Evolutionary conservation across 2,329 filamentous ascomycete species (phyloP).

Genomic region (Diaporthe vaccinii): DNA sequence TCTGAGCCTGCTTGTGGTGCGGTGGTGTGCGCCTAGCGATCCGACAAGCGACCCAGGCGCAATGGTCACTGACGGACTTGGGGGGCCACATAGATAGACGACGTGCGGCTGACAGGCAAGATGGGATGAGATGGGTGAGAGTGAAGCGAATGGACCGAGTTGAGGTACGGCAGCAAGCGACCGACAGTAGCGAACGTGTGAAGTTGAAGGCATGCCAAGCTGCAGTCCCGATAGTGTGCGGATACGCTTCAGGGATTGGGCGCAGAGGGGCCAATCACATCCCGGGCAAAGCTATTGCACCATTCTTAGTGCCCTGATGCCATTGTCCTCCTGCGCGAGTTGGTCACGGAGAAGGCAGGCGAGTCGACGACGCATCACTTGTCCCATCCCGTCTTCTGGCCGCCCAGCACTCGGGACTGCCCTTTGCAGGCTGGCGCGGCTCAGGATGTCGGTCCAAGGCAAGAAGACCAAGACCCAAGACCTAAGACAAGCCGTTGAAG

Average conservation of each 20-base stretch:
- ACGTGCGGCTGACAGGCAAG: conserved; percentile 26
- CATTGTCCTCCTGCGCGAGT: conserved; percentile 23
- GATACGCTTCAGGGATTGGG: neutral
- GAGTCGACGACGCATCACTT: conserved; percentile 21
- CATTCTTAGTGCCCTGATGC: conserved; percentile 35
- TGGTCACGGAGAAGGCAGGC: conserved; percentile 1
- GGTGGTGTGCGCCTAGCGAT: conserved; percentile 18
- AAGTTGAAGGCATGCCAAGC: conserved; percentile 12
- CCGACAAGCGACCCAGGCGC: neutral
- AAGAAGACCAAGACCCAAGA: neutral
- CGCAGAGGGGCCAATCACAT: conserved; percentile 11
- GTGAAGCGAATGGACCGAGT: neutral
- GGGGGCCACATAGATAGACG: neutral
- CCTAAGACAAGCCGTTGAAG: neutral
- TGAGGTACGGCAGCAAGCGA: neutral
- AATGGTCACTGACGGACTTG: neutral
- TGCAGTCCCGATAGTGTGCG: conserved; percentile 31
- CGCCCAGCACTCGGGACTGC: neutral
- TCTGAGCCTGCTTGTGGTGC: neutral
- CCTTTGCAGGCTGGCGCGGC: neutral
- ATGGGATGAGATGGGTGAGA: neutral
- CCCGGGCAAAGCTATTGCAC: conserved; percentile 27
- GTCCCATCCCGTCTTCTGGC: neutral
- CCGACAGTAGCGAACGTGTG: neutral
- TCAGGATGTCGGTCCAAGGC: neutral